Base-by-base conservation (phyloP, 441 rosid genomes). In the Jatropha multifida region DNA sequence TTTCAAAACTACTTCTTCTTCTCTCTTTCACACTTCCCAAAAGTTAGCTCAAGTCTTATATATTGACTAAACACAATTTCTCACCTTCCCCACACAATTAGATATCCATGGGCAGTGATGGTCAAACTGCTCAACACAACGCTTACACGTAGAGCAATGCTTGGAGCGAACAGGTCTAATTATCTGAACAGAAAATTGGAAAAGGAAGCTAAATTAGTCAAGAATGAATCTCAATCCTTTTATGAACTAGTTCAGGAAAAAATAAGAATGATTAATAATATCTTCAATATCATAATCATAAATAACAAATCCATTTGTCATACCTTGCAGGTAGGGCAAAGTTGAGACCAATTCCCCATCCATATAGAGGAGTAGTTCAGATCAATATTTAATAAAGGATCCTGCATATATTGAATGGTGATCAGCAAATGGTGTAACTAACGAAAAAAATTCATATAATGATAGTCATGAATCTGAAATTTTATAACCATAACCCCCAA, bases 21-120 rank as follows among this genome's bases (percentile, higher is more conserved):
- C n/a, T n/a, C 23, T 23, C 23, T 23, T 23, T 23, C 23, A 23
- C 23, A 23, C 23, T 23, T 23, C 23, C 23, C 32, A 32, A 32
- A 32, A 32, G 32, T 32, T 32, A 32, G 32, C 32, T 32, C 32
- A 32, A 32, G 1, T 32, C 32, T 32, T 32, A 32, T 32, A 32
- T 32, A 32, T 32, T 32, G 32, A 32, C 32, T 32, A 32, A 32
- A 32, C 1, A 32, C 32, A 68, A 59, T 27, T 58, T 78, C 86
- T 86, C 75, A 92, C 99, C 95, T 93, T 95, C 74, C 99, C 99
- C 52, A 95, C 99, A 79, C 99, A 95, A 76, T 95, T 95, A 71
- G 98, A 92, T 81, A 95, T 93, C 99, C 99, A 95, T 5, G 98
- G 99, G 83, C 99, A 95, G 83, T 95, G 98, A 85, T 95, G 98